These are phyloP conservation scores for Bertia moriformis DNA, from an alignment of 2,329 filamentous ascomycete species.

Conservation along the genomic window DNA sequence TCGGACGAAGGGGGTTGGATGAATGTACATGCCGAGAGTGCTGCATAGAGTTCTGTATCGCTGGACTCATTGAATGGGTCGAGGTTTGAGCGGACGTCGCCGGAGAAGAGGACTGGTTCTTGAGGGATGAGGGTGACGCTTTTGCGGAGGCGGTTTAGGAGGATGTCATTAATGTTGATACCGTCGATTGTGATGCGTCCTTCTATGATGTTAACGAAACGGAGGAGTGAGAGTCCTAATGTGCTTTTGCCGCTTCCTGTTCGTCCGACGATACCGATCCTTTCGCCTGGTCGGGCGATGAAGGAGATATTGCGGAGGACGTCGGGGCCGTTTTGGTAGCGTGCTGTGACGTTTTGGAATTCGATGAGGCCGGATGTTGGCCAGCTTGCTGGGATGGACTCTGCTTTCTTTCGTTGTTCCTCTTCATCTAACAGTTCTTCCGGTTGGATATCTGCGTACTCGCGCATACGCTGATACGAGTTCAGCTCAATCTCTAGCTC, in stretches of 20 bases:
- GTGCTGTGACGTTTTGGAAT: neutral
- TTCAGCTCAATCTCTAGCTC: neutral
- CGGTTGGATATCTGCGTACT: neutral
- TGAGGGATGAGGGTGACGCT: no score
- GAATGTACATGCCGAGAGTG: no score
- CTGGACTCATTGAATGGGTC: no score
- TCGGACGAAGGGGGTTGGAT: no score
- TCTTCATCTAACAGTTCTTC: neutral
- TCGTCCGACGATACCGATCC: conserved; percentile 67
- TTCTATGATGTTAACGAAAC: conserved; percentile 51
- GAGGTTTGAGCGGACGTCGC: no score
- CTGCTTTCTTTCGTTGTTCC: no score
- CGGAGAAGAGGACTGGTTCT: no score
- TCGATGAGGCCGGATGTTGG: neutral
- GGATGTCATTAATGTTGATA: conserved; percentile 57
- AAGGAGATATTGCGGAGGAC: conserved; percentile 59
- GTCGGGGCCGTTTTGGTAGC: neutral
- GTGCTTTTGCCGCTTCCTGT: conserved; percentile 73
- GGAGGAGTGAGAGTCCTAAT: conserved; percentile 72
- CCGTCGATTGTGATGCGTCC: conserved; percentile 53
- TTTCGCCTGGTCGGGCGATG: conserved; percentile 61
- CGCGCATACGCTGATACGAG: neutral
- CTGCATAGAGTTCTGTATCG: no score
- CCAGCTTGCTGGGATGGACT: neutral
- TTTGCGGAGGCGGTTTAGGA: no score